These are phyloP conservation scores for Malbranchea cinnamomea DNA, from an alignment of 2,329 filamentous ascomycete species.

Conservation along the genomic window DNA sequence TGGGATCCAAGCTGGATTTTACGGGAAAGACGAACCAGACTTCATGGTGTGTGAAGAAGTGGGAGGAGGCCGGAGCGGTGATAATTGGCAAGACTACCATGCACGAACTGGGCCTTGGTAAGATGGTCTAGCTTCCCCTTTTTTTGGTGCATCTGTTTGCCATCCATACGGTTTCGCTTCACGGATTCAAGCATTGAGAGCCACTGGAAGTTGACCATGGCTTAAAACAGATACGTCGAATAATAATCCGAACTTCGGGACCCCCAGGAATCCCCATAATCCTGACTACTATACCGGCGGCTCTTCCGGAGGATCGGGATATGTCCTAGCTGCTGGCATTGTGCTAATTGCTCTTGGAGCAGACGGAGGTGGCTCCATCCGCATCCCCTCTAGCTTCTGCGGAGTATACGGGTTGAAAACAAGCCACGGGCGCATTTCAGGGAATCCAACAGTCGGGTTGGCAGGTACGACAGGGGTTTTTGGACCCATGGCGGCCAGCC, in stretches of 20 bases:
- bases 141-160: not conserved
- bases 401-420: conserved; percentile 72
- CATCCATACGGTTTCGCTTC: conserved; percentile 1
- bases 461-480: conserved; percentile 50
- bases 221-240: conserved; percentile 52
- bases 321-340: conserved; percentile 53
- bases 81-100: conserved; percentile 63
- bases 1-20: conserved; percentile 48
- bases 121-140: conserved; percentile 9
- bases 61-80: conserved; percentile 60
- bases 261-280: conserved; percentile 66
- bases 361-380: conserved; percentile 61
- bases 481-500: conserved; percentile 62
- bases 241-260: conserved; percentile 62
- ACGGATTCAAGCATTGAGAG: not conserved
- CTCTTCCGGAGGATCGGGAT: conserved; percentile 63
- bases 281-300: conserved; percentile 63
- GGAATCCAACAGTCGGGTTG: conserved; percentile 42
- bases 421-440: conserved; percentile 53
- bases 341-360: conserved; percentile 59
- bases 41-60: conserved; percentile 54
- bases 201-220: not conserved
- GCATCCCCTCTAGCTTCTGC: conserved; percentile 61
- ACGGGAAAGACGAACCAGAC: conserved; percentile 38
- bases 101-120: conserved; percentile 62